Percentiles rank a stretch among this genome's conserved stretches.
phyloP scores from a whole-genome alignment of 108 stramenopile genomes.

The Schizochytrium sp. region DNA sequence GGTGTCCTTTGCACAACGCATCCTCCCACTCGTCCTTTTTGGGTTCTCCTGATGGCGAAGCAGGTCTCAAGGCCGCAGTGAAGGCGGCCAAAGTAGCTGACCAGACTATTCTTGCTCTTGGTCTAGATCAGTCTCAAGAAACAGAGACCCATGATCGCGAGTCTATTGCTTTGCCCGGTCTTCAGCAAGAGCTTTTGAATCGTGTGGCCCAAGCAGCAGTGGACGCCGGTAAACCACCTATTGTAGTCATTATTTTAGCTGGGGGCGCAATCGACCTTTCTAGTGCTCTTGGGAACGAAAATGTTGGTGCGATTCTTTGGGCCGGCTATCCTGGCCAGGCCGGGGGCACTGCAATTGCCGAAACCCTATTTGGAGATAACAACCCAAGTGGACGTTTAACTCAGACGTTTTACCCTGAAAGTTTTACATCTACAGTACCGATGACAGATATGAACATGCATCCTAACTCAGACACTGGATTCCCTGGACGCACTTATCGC shows the following conservation, averaged over 20 bases:
- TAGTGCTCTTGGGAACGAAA: neutral
- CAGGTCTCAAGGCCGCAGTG: neutral
- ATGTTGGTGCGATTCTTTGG: constrained; percentile 66
- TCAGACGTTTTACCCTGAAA: constrained; percentile 68
- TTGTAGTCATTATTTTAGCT: constrained; percentile 62
- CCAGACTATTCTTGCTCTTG: constrained; percentile 61
- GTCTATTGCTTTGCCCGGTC: constrained; percentile 31
- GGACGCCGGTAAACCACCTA: constrained; percentile 53
- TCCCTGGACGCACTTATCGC: constrained; percentile 71
- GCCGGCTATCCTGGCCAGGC: constrained; percentile 66
- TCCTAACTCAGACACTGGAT: neutral
- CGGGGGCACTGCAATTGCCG: constrained; percentile 61
- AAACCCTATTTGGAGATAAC: constrained; percentile 64
- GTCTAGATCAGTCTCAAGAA: constrained; percentile 49
- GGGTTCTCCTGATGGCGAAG: neutral
- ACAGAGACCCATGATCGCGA: constrained; percentile 63
- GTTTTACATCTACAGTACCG: constrained; percentile 57
- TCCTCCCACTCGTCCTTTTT: neutral
- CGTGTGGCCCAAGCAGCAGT: constrained; percentile 61
- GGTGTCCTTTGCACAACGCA: constrained; percentile 32
- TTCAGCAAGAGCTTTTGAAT: constrained; percentile 55
- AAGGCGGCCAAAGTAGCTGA: neutral
- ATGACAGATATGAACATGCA: constrained; percentile 68
- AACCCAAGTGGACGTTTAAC: constrained; percentile 64
- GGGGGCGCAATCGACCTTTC: constrained; percentile 65